Conservation (phyloP, 2,329 filamentous ascomycete genomes). For the Colletotrichum echinochloae region DNA sequence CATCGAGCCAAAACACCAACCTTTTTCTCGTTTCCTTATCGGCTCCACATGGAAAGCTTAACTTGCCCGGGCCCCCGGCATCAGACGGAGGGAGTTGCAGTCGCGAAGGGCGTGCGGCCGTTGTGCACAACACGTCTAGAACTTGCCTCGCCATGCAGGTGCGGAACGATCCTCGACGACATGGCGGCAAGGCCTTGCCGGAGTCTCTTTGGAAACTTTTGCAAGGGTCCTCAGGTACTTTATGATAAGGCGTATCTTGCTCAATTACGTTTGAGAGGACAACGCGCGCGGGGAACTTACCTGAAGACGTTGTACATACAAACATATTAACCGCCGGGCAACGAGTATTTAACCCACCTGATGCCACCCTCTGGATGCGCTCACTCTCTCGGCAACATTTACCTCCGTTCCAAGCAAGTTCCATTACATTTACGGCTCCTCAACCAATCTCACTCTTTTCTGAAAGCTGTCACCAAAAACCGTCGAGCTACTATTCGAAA, state of each 20-base stretch:
- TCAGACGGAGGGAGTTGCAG: constrained; percentile 21
- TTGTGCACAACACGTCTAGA: background rate
- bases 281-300: constrained; percentile 16
- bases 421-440: background rate
- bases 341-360: constrained; percentile 18
- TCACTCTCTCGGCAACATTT: background rate
- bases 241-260: constrained; percentile 14
- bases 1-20: constrained; percentile 32
- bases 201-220: background rate
- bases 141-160: background rate
- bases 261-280: constrained; percentile 23
- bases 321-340: background rate
- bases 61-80: background rate
- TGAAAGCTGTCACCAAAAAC: background rate
- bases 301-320: background rate
- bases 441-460: background rate
- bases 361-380: fast-evolving
- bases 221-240: constrained; percentile 10
- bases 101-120: constrained; percentile 2
- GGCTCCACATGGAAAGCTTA: constrained; percentile 15
- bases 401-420: background rate
- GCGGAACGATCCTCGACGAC: constrained; percentile 15
- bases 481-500: constrained; percentile 5
- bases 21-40: constrained; percentile 23
- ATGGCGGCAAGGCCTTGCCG: background rate